Base-by-base conservation (phyloP, 1,284 basidiomycete genomes). In the Volvariella surrecta region DNA sequence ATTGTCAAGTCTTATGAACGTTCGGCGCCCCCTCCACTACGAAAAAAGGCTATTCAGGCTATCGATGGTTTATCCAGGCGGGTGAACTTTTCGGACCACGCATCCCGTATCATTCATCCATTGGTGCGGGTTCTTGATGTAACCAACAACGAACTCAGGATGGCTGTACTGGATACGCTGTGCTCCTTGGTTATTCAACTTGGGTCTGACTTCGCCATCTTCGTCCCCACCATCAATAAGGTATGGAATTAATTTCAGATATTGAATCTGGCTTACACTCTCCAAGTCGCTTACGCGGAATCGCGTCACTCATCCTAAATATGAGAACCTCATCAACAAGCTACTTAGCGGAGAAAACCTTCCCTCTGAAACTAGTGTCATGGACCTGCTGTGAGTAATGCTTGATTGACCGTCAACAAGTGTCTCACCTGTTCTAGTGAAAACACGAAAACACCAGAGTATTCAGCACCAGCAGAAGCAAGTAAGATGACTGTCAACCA, bases 51-150 rank as follows among this genome's bases (percentile, higher is more conserved):
- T 0, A 87, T 99, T 39, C 79, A 89, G 49, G 95, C 92, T 0
- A 89, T 98, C 15, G 93, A 93, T 37, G 88, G 89, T 21, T 68
- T 99, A 15, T 93, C 92, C 11, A 78, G 86, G 51, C 82, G 95
- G 50, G 92, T 99, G 55, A 98, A 99, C 65, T 97, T 99, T 59
- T 94, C 90, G n/a, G 96, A 99, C 58, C 94, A 99, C 56, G 93
- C 95, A 6, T 96, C 93, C 15, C 79, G 95, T 38, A 97, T 99
- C 55, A 90, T 99, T 18, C 96, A 98, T 57, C 95, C 96, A 2
- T 73, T 99, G 11, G 86, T 94, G 32, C 79, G 96, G 37, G 88
- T 97, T 3, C 68, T 99, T 43, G 81, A 84, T 34, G 73, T 72
- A n/a, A 68, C 76, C 3, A 84, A 76, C 50, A 88, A 89, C 44